Conservation (phyloP, 2,329 filamentous ascomycete genomes). For the Fusarium goolgardi region DNA sequence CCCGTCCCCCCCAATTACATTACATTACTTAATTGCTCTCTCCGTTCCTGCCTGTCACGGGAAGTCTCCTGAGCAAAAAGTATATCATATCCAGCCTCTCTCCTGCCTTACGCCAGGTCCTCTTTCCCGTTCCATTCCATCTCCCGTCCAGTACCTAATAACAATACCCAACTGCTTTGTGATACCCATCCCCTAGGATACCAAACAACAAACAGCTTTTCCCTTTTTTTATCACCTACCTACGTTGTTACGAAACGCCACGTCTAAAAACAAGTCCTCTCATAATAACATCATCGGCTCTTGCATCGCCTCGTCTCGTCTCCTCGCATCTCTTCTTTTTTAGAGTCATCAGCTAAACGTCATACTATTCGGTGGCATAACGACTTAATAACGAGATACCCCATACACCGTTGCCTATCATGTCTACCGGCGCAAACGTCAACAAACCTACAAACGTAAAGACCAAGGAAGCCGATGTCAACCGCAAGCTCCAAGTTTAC, state of each 20-base stretch:
- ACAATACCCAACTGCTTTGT: constrained; percentile 39
- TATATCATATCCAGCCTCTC: constrained; percentile 46
- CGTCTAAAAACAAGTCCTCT: constrained; percentile 2
- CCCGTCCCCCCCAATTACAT: constrained; percentile 1
- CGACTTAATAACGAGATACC: constrained; percentile 35
- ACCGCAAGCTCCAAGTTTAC: constrained; percentile 93
- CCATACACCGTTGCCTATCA: constrained; percentile 43
- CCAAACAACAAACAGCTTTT: constrained; percentile 37
- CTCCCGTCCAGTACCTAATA: constrained; percentile 31
- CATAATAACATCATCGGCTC: constrained; percentile 26
- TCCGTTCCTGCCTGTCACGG: constrained; percentile 36
- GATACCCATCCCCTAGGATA: constrained; percentile 48
- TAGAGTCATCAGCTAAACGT: constrained; percentile 12
- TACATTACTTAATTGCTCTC: constrained; percentile 17
- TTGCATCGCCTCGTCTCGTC: constrained; percentile 14
- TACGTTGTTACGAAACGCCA: constrained; percentile 10
- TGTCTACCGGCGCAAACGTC: constrained; percentile 62
- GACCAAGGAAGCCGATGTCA: constrained; percentile 86
- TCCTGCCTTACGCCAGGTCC: constrained; percentile 9
- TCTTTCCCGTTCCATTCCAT: constrained; percentile 30
- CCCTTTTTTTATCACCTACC: constrained; percentile 27
- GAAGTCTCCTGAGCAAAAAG: constrained; percentile 27
- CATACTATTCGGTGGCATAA: constrained; percentile 17
- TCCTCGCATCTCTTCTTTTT: constrained; percentile 5
- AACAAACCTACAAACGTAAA: constrained; percentile 80